Evolutionary conservation across 768 basidiomycete species (phyloP).

Genomic region (Rhodotorula kratochvilovae): DNA sequence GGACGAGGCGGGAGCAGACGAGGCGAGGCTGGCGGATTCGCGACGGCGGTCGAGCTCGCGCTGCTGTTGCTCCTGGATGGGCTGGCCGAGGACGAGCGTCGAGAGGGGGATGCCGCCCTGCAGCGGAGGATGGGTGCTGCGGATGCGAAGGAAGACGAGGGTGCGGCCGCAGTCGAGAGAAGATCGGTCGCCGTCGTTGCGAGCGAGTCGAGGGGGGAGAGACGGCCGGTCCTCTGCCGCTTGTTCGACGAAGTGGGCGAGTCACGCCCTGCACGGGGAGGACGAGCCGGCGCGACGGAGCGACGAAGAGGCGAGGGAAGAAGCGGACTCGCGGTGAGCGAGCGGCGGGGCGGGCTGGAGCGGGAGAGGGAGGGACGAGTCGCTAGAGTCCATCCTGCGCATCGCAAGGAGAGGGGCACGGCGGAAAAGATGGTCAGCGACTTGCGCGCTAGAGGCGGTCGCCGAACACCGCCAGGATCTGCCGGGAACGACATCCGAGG

Average conservation of each 20-base stretch:
- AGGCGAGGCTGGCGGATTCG: neutral
- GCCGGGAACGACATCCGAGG: neutral
- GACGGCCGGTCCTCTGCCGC: neutral
- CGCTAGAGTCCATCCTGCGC: neutral
- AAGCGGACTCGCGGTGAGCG: neutral
- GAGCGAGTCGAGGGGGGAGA: slow-evolving; percentile 18
- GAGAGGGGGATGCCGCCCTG: neutral
- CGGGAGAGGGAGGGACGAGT: neutral
- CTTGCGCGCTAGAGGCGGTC: neutral
- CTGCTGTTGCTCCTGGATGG: slow-evolving; percentile 14
- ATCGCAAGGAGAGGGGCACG: neutral
- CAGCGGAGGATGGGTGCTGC: neutral
- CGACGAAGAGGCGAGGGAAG: neutral
- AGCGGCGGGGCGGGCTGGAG: neutral
- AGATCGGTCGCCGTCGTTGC: slow-evolving; percentile 8
- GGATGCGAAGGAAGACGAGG: neutral
- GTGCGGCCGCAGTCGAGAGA: neutral
- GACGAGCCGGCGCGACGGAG: neutral
- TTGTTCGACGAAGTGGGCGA: neutral
- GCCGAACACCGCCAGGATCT: no score
- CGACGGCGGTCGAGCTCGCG: slow-evolving; percentile 5
- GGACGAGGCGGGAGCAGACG: neutral
- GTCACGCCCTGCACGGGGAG: neutral
- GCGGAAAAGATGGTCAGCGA: neutral
- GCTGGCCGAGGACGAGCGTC: neutral